phyloP scores from a whole-genome alignment of 2,329 filamentous ascomycete genomes.

The Neocucurbitaria cava region DNA sequence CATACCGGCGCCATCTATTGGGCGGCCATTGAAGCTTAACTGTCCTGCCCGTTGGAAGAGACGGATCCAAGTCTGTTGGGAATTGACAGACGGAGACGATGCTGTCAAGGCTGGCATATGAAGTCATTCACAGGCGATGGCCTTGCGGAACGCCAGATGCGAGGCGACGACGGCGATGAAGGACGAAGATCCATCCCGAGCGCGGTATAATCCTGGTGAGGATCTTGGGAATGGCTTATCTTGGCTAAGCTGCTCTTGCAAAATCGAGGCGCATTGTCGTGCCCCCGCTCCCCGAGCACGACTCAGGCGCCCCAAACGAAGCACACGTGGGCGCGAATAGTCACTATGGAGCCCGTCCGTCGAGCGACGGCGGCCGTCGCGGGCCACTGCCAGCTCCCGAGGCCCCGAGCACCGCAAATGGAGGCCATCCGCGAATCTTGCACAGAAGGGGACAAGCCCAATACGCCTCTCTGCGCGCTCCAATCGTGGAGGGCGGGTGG shows the following conservation, averaged over 20 bases:
- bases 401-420: slow-evolving; percentile 13
- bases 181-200: slow-evolving; percentile 19
- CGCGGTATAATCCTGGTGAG: slow-evolving; percentile 30
- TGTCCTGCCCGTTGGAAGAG: slow-evolving; percentile 16
- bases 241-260: slow-evolving; percentile 19
- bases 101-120: background rate
- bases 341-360: slow-evolving; percentile 19
- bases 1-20: slow-evolving; percentile 36
- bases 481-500: slow-evolving; percentile 1
- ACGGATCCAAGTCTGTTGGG: background rate
- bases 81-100: background rate
- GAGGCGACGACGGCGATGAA: background rate
- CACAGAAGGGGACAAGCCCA: slow-evolving; percentile 16
- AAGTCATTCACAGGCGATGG: background rate
- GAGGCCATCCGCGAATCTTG: slow-evolving; percentile 15
- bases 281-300: slow-evolving; percentile 12
- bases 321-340: slow-evolving; percentile 22
- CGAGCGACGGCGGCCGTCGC: slow-evolving; percentile 22
- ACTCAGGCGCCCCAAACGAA: slow-evolving; percentile 11
- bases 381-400: slow-evolving; percentile 29
- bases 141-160: background rate
- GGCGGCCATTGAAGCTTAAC: slow-evolving; percentile 14
- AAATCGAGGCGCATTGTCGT: slow-evolving; percentile 18
- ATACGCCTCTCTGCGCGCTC: slow-evolving; percentile 8
- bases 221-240: slow-evolving; percentile 28